Evolutionary conservation across 352 stramenopile genomes (phyloP).

Genomic region (Thalassiosira livingstoniorum): DNA sequence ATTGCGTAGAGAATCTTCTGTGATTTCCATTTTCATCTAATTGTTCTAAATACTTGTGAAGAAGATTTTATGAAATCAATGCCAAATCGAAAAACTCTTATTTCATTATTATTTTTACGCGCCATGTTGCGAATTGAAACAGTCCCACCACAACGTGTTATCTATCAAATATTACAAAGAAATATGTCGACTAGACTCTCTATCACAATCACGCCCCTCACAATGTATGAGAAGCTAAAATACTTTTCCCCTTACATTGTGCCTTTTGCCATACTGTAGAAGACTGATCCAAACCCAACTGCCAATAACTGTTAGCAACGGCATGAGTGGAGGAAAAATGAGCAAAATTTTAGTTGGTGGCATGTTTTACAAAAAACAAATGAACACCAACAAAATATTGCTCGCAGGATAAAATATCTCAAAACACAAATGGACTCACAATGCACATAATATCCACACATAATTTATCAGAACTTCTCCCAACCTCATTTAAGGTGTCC

Average conservation of each 20-base stretch:
- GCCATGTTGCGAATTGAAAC: no score
- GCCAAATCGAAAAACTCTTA: no score
- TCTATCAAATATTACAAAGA: no score
- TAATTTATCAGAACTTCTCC: conserved; percentile 78
- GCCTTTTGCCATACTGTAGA: conserved; percentile 26
- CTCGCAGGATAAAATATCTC: background rate
- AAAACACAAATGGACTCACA: conserved; percentile 42
- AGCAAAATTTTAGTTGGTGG: conserved; percentile 3
- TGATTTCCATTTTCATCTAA: no score
- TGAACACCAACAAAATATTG: background rate
- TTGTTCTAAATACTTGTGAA: no score
- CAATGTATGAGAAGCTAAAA: background rate
- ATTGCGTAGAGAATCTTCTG: no score
- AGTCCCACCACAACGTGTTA: no score
- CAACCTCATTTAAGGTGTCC: conserved; percentile 83
- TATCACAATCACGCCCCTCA: no score
- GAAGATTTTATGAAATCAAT: no score
- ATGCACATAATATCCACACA: conserved; percentile 88
- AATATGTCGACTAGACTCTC: no score
- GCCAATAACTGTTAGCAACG: conserved; percentile 23
- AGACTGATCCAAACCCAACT: conserved; percentile 38
- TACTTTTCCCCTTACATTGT: background rate
- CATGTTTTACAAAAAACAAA: conserved; percentile 4
- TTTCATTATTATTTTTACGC: no score
- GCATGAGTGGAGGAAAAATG: background rate